These are phyloP conservation scores for Alternaria conjuncta DNA, from an alignment of 2,329 filamentous ascomycete genomes.

Conservation along the genomic window DNA sequence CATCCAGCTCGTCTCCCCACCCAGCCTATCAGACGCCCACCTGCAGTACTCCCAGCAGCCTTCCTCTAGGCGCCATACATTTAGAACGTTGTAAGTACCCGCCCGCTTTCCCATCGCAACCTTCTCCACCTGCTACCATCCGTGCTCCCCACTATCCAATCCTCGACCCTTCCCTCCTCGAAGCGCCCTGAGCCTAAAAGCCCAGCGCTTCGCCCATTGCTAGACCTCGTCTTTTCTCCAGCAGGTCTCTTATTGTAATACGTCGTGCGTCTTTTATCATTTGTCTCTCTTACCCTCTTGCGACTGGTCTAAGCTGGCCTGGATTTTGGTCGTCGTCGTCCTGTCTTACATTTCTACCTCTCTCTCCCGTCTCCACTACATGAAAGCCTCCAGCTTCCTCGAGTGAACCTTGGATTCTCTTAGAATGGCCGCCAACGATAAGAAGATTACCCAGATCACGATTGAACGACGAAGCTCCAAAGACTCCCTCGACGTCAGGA, in stretches of 20 bases:
- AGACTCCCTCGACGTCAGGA: slow-evolving; percentile 61
- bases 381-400: slow-evolving; percentile 43
- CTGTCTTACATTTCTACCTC: slow-evolving; percentile 36
- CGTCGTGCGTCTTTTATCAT: slow-evolving; percentile 42
- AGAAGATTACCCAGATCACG: slow-evolving; percentile 50
- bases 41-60: slow-evolving; percentile 41
- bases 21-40: slow-evolving; percentile 42
- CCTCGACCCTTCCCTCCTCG: slow-evolving; percentile 28
- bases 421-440: slow-evolving; percentile 56
- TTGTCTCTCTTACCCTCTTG: slow-evolving; percentile 29
- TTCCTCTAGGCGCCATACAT: slow-evolving; percentile 45
- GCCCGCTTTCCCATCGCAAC: slow-evolving; percentile 42
- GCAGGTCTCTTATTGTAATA: slow-evolving; percentile 53
- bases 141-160: slow-evolving; percentile 42
- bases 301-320: slow-evolving; percentile 50
- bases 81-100: slow-evolving; percentile 50
- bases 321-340: slow-evolving; percentile 43
- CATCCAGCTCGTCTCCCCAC: slow-evolving; percentile 37
- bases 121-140: slow-evolving; percentile 40
- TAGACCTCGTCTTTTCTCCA: slow-evolving; percentile 45
- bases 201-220: slow-evolving; percentile 46
- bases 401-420: slow-evolving; percentile 41
- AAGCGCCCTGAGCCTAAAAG: slow-evolving; percentile 52
- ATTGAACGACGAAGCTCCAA: slow-evolving; percentile 50
- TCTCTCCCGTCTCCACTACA: slow-evolving; percentile 29